These are phyloP conservation scores for Talaromyces proteolyticus DNA, from an alignment of 495 filamentous ascomycete genomes.

Conservation along the genomic window DNA sequence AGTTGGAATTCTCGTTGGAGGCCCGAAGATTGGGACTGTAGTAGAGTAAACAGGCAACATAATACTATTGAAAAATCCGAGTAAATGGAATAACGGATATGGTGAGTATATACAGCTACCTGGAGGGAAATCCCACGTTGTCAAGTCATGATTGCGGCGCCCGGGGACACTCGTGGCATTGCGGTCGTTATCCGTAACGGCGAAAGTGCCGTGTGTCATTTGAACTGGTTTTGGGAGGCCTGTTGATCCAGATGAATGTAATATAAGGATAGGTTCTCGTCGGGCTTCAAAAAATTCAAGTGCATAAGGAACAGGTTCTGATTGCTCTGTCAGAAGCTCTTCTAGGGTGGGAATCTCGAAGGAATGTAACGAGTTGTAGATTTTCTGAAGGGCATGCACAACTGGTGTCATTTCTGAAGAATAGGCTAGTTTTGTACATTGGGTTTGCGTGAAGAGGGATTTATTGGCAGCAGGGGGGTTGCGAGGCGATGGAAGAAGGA, in stretches of 20 bases:
- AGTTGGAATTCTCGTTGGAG: neutral
- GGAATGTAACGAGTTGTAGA: neutral
- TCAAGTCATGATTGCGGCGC: constrained; percentile 15
- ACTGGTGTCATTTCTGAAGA: constrained; percentile 5
- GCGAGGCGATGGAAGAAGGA: constrained; percentile 14
- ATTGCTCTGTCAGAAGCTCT: constrained; percentile 6
- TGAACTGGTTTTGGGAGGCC: constrained; percentile 19
- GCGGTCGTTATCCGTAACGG: constrained; percentile 22
- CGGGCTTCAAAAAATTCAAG: constrained; percentile 3
- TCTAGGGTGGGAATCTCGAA: constrained; percentile 3
- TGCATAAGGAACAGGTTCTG: constrained; percentile 8
- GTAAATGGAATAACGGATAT: constrained; percentile 23
- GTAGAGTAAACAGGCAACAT: constrained; percentile 7
- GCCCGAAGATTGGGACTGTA: neutral
- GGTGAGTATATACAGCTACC: constrained; percentile 15
- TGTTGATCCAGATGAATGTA: constrained; percentile 18
- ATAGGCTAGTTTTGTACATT: constrained; percentile 14
- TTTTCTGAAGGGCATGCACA: neutral
- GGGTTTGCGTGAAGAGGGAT: constrained; percentile 13
- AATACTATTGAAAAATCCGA: constrained; percentile 5
- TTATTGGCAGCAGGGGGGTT: constrained; percentile 11
- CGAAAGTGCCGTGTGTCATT: constrained; percentile 17
- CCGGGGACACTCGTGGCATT: constrained; percentile 17
- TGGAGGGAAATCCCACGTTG: constrained; percentile 16
- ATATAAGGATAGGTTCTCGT: constrained; percentile 14